Evolutionary conservation across 2,329 filamentous ascomycete species (phyloP).

Genomic region (Colletotrichum chlorophyti): DNA sequence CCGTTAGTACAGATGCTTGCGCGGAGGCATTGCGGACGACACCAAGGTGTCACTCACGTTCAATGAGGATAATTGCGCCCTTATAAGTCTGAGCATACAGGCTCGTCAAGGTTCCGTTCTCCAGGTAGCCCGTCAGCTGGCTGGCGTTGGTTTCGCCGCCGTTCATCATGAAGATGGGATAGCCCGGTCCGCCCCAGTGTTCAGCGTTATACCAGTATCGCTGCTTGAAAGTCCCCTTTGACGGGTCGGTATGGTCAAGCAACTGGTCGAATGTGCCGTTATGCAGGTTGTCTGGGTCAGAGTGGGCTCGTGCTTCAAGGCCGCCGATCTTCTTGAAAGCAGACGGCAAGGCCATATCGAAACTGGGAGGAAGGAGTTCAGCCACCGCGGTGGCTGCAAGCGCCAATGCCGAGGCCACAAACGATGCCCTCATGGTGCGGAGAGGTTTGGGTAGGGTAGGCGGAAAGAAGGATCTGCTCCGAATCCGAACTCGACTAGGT

Average conservation of each 20-base stretch:
- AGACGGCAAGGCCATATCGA: background rate
- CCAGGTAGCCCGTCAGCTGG: background rate
- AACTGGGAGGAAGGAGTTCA: background rate
- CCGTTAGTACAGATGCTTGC: background rate
- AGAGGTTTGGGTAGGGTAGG: no score
- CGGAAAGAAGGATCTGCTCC: no score
- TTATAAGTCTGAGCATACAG: conserved; percentile 14
- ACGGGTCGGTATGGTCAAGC: conserved; percentile 18
- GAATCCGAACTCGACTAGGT: background rate
- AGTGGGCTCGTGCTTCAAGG: background rate
- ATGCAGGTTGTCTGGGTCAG: background rate
- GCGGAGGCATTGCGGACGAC: no score
- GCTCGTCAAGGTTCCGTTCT: conserved; percentile 2
- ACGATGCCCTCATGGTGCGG: background rate
- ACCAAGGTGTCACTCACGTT: background rate
- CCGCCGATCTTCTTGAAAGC: background rate
- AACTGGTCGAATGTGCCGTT: conserved; percentile 15
- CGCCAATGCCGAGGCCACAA: background rate
- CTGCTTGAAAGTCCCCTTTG: conserved; percentile 22
- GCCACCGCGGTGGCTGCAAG: background rate
- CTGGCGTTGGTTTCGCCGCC: conserved; percentile 8
- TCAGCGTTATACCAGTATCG: conserved; percentile 23
- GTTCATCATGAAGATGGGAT: conserved; percentile 21
- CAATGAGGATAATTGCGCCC: conserved; percentile 21
- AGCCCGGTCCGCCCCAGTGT: conserved; percentile 17